Evolutionary conservation across 352 stramenopile genomes (phyloP), one percentile per base, ranked within the genome.

Genomic region (Aphanomyces invadans): DNA sequence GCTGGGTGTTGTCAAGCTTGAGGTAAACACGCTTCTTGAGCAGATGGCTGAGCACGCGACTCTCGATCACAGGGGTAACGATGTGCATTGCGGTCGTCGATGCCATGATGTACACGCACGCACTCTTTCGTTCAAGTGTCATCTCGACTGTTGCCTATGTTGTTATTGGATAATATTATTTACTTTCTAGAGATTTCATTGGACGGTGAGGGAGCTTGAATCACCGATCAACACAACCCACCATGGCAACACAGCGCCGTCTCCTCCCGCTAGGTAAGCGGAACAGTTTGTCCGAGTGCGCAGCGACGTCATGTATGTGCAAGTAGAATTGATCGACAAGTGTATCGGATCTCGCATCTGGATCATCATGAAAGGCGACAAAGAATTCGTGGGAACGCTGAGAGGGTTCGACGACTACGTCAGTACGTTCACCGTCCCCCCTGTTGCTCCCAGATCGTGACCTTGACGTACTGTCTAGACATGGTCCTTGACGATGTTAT

Each of bases 331-430:
- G 31, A 99, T 99, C 68, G 97, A 99, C 81, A 99, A 99, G 75
- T 98, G 97, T 75, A 98, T 99, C 69, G 97, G 97, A 53, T 98
- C 92, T 17, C 87, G 91, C 62, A 90, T 99, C 53, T 99, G 96
- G 97, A 98, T 99, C 71, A 94, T 99, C 72, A 99, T 99, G 95
- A 98, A 99, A 75, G 96, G 95, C 45, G 88, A 97, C 74, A 97
- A 98, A 74, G 95, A 98, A 73, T 90, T 98, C 68, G 71, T 97
- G 26, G 95, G 95, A 36, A 98, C 94, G 29, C 80, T 98, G 25
- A 78, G 89, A 46, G 95, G 95, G 21, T 98, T 98, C 69, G 95
- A 98, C 71, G 93, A 98, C 73, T 98, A 97, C 79, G 94, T 98
- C 53, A 98, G 97, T 95, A 91, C 70, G 83, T 92, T 28, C 55